Base-by-base conservation (phyloP, 805 yeast species). In the Cyberlindnera mycetangii region DNA sequence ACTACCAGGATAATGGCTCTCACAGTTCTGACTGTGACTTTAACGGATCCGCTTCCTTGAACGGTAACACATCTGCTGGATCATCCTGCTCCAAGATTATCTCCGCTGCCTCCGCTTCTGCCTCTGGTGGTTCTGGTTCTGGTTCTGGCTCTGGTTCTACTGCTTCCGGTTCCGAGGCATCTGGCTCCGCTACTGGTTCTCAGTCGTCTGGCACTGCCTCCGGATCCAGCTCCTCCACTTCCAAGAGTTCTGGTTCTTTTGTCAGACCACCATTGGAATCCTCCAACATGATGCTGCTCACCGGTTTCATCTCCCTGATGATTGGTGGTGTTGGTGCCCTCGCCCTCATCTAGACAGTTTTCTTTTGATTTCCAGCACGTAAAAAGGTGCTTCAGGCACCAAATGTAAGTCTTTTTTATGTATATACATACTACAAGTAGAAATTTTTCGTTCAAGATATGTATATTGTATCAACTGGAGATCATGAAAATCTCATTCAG, bases 401-500 rank as follows among this genome's bases (percentile, higher is more conserved):
- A n/a, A n/a, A n/a, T n/a, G n/a, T n/a, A n/a, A n/a, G n/a, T n/a
- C n/a, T n/a, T n/a, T n/a, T n/a, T n/a, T n/a, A n/a, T n/a, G n/a
- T n/a, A n/a, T n/a, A n/a, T n/a, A n/a, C n/a, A n/a, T n/a, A 22
- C 25, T 10, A 22, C 25, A 22, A 7, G 25, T 22, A 22, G 25
- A 22, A 7, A 22, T 10, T 22, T 22, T 15, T 32, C 10, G n/a
- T n/a, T n/a, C n/a, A n/a, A n/a, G n/a, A n/a, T n/a, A n/a, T 22
- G 15, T 39, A 21, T 22, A 19, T n/a, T 16, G 3, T 3, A 11
- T 51, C 62, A 70, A 50, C 72, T 75, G 21, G 84, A 71, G 37
- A 89, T 78, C 97, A 92, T 92, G 61, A 92, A 87, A 46, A 92
- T 92, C 66, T 92, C 98, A 55, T 87, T 89, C 50, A 92, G 73